These are phyloP conservation scores for Spathaspora arborariae DNA, from an alignment of 805 yeast species.

Conservation along the genomic window DNA sequence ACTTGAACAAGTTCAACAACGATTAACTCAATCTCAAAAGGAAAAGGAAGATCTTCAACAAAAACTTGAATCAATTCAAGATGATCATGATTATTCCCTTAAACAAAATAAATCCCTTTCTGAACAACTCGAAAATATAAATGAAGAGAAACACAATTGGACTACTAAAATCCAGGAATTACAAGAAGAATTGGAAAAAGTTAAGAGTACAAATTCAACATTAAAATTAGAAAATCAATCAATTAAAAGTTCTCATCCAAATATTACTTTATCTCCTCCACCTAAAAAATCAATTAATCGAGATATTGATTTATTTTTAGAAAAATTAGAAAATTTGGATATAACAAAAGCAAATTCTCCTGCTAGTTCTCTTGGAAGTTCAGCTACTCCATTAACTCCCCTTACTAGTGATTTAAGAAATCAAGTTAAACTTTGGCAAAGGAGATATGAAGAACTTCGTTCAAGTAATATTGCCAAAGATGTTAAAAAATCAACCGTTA, in stretches of 20 bases:
- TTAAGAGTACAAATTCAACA: slow-evolving; percentile 28
- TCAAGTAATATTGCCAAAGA: slow-evolving; percentile 22
- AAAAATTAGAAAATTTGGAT: slow-evolving; percentile 7
- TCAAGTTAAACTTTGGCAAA: slow-evolving; percentile 47
- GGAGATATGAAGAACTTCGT: slow-evolving; percentile 47
- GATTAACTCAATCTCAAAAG: slow-evolving; percentile 12
- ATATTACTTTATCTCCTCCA: not conserved
- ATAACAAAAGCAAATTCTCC: not conserved
- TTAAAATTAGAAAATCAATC: slow-evolving; percentile 37
- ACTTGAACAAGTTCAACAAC: slow-evolving; percentile 26
- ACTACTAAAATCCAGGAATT: slow-evolving; percentile 5
- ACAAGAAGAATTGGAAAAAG: slow-evolving; percentile 21
- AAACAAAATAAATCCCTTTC: slow-evolving; percentile 18
- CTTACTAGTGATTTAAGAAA: slow-evolving; percentile 11
- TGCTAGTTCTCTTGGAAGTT: not conserved
- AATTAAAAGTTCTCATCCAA: slow-evolving; percentile 20
- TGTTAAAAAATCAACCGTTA: slow-evolving; percentile 14
- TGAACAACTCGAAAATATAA: slow-evolving; percentile 17
- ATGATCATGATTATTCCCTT: slow-evolving; percentile 18
- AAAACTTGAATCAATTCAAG: slow-evolving; percentile 18
- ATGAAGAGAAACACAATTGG: slow-evolving; percentile 12
- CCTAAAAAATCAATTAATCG: slow-evolving; percentile 1
- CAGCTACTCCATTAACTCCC: slow-evolving; percentile 2
- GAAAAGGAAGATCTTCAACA: slow-evolving; percentile 12
- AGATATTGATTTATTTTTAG: slow-evolving; percentile 9